Evolutionary conservation across 225 moss, liverwort and hornwort species (phyloP), one percentile per base, ranked within the genome.

Genomic region (Bryum argenteum): DNA sequence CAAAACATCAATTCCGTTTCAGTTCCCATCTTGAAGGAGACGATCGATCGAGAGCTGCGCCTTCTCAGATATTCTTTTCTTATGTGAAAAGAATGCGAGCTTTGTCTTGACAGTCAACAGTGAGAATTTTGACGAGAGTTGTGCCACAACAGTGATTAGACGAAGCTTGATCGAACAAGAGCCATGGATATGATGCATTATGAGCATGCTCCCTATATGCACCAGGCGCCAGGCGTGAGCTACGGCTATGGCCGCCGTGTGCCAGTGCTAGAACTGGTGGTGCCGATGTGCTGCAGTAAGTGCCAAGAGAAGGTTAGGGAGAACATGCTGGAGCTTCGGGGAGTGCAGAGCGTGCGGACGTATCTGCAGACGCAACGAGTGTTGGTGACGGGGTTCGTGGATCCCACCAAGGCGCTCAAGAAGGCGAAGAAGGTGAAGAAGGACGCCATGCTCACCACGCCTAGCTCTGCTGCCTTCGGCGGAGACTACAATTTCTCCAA

Each of bases 211-310:
- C 48, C 80, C 4, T 39, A 24, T 58, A 57, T 17, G 41, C 38
- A 54, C 55, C 73, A 24, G 4, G 40, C 50, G 51, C 70, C 75
- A 44, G 44, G 44, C 0, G 17, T 70, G 8, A 42, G 41, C 40
- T 61, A 65, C 37, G 78, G 82, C 63, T 17, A 74, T 11, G 74
- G 84, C 33, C 26, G 45, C 1, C 67, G 58, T 0, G 52, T 62
- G 14, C 82, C 74, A 1, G 60, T 68, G 1, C 54, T 77, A 23
- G 79, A 86, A 59, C 82, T 86, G 10, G 23, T 80, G 9, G 82
- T 86, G 65, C 85, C 85, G 54, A 82, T 82, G 82, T 82, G 85
- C 69, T 86, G 85, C 64, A 16, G 11, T 41, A 85, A 86, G 21
- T 86, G 85, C 58, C 71, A 77, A 10, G 85, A 86, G 42, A 82